These are phyloP conservation scores for Saitoella complicata DNA, from an alignment of 805 yeast species.

Conservation along the genomic window DNA sequence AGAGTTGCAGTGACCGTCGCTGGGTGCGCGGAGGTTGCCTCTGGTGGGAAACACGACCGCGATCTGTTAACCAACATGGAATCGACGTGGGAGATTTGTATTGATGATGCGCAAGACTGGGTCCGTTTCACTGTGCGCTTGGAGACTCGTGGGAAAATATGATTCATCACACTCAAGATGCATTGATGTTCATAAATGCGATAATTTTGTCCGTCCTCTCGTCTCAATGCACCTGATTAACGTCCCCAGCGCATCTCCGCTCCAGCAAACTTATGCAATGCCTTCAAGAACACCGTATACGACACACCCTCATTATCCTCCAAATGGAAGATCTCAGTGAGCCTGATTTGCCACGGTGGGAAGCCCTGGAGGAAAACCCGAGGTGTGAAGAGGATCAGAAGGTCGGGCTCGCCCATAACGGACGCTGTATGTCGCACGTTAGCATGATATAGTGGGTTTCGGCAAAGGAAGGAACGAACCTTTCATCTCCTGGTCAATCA, in stretches of 20 bases:
- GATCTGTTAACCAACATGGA: no score
- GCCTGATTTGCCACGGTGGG: slow-evolving; percentile 95
- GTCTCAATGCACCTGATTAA: neutral
- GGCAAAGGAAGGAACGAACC: slow-evolving; percentile 17
- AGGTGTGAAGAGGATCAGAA: slow-evolving; percentile 74
- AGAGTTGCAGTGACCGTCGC: no score
- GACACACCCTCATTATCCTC: slow-evolving; percentile 66
- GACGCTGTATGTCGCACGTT: slow-evolving; percentile 29
- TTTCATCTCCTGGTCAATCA: slow-evolving; percentile 36
- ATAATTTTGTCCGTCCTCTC: no score
- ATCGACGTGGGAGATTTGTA: no score
- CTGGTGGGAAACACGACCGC: no score
- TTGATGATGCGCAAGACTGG: no score
- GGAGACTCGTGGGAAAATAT: no score
- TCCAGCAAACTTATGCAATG: slow-evolving; percentile 7
- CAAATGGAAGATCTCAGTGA: slow-evolving; percentile 83
- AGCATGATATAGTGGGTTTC: neutral
- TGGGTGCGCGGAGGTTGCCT: no score
- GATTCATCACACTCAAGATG: no score
- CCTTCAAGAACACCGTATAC: slow-evolving; percentile 59
- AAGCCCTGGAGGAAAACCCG: slow-evolving; percentile 76
- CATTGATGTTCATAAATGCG: no score
- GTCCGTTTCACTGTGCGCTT: no score
- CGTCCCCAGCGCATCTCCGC: slow-evolving; percentile 3
- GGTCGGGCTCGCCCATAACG: slow-evolving; percentile 87